A percentile compares a stretch with the other conserved stretches of the same genome.
phyloP scores from a whole-genome alignment of 306 rosid genomes.

The Urtica urens region DNA sequence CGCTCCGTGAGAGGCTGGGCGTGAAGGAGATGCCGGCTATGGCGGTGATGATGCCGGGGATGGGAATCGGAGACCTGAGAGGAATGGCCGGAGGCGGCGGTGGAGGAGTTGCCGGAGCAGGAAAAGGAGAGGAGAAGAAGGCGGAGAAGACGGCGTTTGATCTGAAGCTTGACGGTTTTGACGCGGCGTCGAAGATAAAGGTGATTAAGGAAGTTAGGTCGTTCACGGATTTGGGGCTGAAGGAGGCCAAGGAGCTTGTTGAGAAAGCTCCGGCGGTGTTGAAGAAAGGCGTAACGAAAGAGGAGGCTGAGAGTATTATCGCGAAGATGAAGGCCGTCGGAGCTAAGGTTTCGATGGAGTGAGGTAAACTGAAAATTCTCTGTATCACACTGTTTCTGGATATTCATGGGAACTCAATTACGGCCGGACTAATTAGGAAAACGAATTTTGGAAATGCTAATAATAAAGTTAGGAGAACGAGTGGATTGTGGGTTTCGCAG shows the following conservation, averaged over 20 bases:
- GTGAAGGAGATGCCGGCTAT: slow-evolving; percentile 63
- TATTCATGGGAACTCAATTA: too few species aligned
- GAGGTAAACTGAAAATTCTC: slow-evolving; percentile 30
- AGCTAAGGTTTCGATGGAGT: slow-evolving; percentile 79
- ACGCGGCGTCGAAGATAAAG: slow-evolving; percentile 69
- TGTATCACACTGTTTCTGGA: background rate
- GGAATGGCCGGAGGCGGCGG: slow-evolving; percentile 34
- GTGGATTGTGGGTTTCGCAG: too few species aligned
- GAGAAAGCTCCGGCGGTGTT: slow-evolving; percentile 74
- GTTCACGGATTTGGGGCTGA: slow-evolving; percentile 84
- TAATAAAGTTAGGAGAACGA: too few species aligned
- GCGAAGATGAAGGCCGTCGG: slow-evolving; percentile 88
- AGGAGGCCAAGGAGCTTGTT: slow-evolving; percentile 96
- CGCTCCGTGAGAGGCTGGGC: slow-evolving; percentile 56
- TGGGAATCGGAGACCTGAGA: slow-evolving; percentile 40
- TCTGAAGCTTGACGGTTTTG: slow-evolving; percentile 76
- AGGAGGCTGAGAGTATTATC: slow-evolving; percentile 68
- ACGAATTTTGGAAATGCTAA: too few species aligned
- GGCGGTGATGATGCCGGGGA: slow-evolving; percentile 80
- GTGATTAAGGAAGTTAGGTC: slow-evolving; percentile 86
- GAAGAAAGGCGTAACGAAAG: slow-evolving; percentile 87
- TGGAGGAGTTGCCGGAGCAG: slow-evolving; percentile 32
- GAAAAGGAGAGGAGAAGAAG: slow-evolving; percentile 33
- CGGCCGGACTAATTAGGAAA: too few species aligned
- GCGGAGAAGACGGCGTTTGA: slow-evolving; percentile 82